Evolutionary conservation across 768 basidiomycete genomes (phyloP).

Genomic region (Lactarius tabidus): DNA sequence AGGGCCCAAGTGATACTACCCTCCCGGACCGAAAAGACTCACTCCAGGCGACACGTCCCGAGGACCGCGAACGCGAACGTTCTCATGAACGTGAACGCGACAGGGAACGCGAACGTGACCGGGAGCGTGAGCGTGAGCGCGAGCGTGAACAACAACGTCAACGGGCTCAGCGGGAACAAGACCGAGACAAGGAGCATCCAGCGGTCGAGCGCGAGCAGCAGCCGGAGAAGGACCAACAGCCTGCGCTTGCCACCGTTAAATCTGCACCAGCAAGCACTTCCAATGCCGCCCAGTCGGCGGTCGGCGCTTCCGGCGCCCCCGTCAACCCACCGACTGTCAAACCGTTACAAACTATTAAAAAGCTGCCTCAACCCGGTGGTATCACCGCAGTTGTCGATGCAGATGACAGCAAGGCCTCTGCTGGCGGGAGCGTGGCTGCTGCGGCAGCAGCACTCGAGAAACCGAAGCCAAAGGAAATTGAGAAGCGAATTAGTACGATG

Average conservation of each 20-base stretch:
- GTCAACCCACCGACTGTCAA: slow-evolving; percentile 61
- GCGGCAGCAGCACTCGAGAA: slow-evolving; percentile 64
- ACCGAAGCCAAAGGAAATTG: slow-evolving; percentile 55
- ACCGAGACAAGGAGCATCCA: slow-evolving; percentile 33
- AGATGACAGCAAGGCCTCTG: slow-evolving; percentile 40
- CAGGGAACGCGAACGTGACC: slow-evolving; percentile 29
- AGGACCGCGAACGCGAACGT: slow-evolving; percentile 35
- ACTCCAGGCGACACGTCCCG: slow-evolving; percentile 25
- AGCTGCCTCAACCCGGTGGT: slow-evolving; percentile 48
- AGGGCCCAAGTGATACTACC: slow-evolving; percentile 41
- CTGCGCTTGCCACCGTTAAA: slow-evolving; percentile 43
- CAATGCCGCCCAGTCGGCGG: slow-evolving; percentile 43
- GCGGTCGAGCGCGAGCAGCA: slow-evolving; percentile 33
- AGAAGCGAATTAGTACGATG: slow-evolving; percentile 94
- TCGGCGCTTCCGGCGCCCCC: slow-evolving; percentile 47
- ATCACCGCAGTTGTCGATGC: slow-evolving; percentile 46
- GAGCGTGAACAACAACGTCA: slow-evolving; percentile 26
- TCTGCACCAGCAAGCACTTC: slow-evolving; percentile 40
- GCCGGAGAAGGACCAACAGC: slow-evolving; percentile 20
- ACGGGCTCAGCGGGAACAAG: slow-evolving; percentile 27
- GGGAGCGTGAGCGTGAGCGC: slow-evolving; percentile 25
- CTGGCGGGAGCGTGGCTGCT: slow-evolving; percentile 51
- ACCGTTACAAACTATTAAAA: slow-evolving; percentile 66
- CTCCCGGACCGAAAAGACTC: slow-evolving; percentile 52
- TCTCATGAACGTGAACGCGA: slow-evolving; percentile 28